Evolutionary conservation across 495 filamentous ascomycete genomes (phyloP).

Genomic region (Recurvomyces mirabilis): DNA sequence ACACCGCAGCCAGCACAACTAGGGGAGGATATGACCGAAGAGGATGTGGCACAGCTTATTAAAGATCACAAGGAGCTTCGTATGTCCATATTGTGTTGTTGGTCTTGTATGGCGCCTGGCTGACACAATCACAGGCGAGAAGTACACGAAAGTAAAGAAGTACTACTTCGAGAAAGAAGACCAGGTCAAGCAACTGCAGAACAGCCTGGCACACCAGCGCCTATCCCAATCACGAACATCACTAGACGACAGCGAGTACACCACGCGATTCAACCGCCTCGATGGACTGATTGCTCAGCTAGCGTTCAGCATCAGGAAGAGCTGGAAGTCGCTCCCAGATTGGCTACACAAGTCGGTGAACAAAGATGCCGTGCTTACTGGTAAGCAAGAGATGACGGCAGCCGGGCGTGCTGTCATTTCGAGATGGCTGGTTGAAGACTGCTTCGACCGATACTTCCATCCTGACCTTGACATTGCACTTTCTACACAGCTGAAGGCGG

Average conservation of each 20-base stretch:
- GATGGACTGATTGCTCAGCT: constrained; percentile 93
- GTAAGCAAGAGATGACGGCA: constrained; percentile 93
- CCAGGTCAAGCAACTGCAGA: constrained; percentile 91
- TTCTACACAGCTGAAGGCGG: constrained; percentile 66
- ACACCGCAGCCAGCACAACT: constrained; percentile 27
- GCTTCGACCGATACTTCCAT: constrained; percentile 86
- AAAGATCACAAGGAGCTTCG: constrained; percentile 33
- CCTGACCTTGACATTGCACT: constrained; percentile 66
- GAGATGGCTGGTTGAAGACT: constrained; percentile 80
- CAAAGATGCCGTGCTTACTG: constrained; percentile 64
- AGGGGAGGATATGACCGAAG: constrained; percentile 30
- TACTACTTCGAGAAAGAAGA: constrained; percentile 93
- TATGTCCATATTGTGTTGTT: too few species aligned
- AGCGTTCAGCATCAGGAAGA: constrained; percentile 86
- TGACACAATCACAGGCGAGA: constrained; percentile 50
- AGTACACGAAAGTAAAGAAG: constrained; percentile 96
- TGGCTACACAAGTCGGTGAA: constrained; percentile 76
- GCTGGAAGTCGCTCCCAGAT: constrained; percentile 67
- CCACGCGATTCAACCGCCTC: constrained; percentile 76
- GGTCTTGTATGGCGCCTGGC: not conserved
- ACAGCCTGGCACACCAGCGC: constrained; percentile 88
- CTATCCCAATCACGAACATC: constrained; percentile 90
- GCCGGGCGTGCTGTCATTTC: constrained; percentile 86
- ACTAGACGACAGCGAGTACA: constrained; percentile 91
- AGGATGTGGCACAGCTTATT: constrained; percentile 28